Percentiles rank a stretch among this genome's conserved stretches.
phyloP scores from a whole-genome alignment of 495 filamentous ascomycete genomes.

The Tuber microsphaerosporum region DNA sequence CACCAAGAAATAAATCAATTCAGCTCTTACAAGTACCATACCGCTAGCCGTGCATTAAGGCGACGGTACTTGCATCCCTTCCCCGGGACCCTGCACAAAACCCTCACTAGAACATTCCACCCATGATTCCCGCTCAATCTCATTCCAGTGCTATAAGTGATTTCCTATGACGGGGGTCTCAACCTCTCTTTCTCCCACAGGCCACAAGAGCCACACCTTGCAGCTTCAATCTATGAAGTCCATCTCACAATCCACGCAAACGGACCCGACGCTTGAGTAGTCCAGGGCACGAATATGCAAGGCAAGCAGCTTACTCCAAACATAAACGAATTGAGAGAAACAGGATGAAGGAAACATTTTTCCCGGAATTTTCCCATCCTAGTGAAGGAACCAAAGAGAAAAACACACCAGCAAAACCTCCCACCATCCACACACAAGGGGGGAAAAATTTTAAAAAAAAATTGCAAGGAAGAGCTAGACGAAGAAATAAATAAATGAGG shows the following conservation, averaged over 20 bases:
- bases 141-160: background rate
- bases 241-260: background rate
- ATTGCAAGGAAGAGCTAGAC: background rate
- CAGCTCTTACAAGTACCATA: background rate
- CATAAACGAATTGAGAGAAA: background rate
- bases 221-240: background rate
- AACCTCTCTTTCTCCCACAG: background rate
- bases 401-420: background rate
- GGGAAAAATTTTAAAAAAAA: no score
- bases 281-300: background rate
- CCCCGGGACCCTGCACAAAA: conserved; percentile 2
- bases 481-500: background rate
- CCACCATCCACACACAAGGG: background rate
- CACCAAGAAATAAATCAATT: background rate
- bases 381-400: no score
- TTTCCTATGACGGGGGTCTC: background rate
- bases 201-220: background rate
- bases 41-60: background rate
- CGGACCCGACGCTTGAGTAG: background rate
- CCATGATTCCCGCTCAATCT: background rate
- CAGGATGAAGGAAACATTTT: background rate
- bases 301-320: background rate
- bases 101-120: background rate
- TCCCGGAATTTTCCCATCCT: no score
- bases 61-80: background rate